Evolutionary conservation across 768 basidiomycete genomes (phyloP).

Genomic region (Cubamyces sp.): DNA sequence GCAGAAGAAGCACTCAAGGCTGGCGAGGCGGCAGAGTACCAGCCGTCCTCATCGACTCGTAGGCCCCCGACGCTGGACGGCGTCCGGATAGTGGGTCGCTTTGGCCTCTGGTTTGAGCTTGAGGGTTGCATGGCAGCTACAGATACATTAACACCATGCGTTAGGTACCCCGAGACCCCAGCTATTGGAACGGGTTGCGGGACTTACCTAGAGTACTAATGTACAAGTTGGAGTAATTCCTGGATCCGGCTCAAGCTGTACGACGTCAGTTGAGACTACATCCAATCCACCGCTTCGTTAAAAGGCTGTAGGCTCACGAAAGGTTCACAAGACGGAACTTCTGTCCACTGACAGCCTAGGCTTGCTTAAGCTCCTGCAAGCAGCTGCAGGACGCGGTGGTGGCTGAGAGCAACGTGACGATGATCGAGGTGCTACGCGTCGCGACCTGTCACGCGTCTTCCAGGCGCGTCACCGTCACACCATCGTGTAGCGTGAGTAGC

Average conservation of each 20-base stretch:
- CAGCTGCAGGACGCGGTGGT: not conserved
- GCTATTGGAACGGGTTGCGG: not conserved
- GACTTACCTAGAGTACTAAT: too few relatives aligned
- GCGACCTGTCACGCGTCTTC: constrained; percentile 11
- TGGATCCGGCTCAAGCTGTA: too few relatives aligned
- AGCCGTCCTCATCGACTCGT: constrained; percentile 20
- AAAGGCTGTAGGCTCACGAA: too few relatives aligned
- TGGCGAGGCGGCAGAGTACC: constrained; percentile 17
- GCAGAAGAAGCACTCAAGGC: constrained; percentile 17
- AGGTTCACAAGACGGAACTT: too few relatives aligned
- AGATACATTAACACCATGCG: too few relatives aligned
- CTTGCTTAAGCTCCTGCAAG: too few relatives aligned
- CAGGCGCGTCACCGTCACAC: constrained; percentile 4
- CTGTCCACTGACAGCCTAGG: too few relatives aligned
- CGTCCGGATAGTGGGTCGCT: not conserved
- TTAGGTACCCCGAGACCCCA: not conserved
- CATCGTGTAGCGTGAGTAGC: not conserved
- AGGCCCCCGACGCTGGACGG: not conserved
- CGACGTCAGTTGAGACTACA: too few relatives aligned
- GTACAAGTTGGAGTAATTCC: too few relatives aligned
- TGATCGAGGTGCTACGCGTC: constrained; percentile 4
- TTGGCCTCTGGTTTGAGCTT: constrained; percentile 2
- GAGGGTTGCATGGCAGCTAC: constrained; percentile 8
- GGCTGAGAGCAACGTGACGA: constrained; percentile 1
- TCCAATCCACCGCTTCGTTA: too few relatives aligned